phyloP scores from a whole-genome alignment of 2,329 filamentous ascomycete genomes.

The Diaporthe citriasiana region DNA sequence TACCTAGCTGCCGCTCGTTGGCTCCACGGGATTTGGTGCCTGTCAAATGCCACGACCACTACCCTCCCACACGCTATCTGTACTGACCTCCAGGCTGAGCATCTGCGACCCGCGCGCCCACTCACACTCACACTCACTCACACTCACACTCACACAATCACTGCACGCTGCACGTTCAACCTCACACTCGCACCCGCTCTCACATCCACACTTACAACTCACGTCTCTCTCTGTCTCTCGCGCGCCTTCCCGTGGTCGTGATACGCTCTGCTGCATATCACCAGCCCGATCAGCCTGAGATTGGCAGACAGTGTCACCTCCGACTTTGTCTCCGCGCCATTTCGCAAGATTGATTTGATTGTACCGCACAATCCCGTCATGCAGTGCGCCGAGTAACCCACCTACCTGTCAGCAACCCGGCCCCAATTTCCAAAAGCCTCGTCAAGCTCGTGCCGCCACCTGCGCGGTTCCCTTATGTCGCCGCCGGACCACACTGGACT shows the following conservation, averaged over 20 bases:
- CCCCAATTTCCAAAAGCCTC: constrained; percentile 10
- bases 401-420: constrained; percentile 9
- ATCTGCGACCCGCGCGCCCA: constrained; percentile 27
- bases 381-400: constrained; percentile 31
- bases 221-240: not conserved
- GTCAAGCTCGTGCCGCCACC: constrained; percentile 25
- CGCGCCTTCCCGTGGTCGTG: not conserved
- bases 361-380: constrained; percentile 17
- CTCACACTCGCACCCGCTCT: constrained; percentile 15
- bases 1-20: constrained; percentile 25
- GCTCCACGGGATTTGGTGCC: constrained; percentile 34
- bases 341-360: constrained; percentile 21
- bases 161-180: constrained; percentile 14
- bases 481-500: constrained; percentile 10
- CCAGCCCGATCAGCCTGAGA: not conserved
- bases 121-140: not conserved
- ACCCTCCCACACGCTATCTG: constrained; percentile 11
- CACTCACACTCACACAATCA: not conserved
- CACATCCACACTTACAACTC: constrained; percentile 9
- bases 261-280: constrained; percentile 8
- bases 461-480: constrained; percentile 26
- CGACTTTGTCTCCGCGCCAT: not conserved
- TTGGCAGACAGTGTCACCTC: constrained; percentile 1
- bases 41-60: constrained; percentile 41
- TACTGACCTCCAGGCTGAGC: constrained; percentile 26